Percentiles rank a stretch among this genome's conserved stretches.
phyloP scores from a whole-genome alignment of 179 eudicot species.

The Gypsophila paniculata region DNA sequence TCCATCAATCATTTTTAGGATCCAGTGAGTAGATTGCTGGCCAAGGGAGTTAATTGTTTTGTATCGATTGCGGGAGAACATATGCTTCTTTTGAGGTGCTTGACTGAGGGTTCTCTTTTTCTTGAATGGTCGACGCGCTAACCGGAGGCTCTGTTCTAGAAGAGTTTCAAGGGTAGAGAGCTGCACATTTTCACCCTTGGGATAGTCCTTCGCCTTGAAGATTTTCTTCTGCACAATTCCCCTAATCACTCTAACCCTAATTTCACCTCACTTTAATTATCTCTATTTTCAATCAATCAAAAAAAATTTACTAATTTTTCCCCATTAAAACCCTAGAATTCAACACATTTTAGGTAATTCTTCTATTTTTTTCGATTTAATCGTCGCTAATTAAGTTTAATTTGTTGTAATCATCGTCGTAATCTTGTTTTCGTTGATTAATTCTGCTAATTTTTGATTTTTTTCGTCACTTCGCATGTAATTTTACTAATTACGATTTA shows the following conservation, averaged over 20 bases:
- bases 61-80: constrained; percentile 50
- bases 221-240: constrained; percentile 76
- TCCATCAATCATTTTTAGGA: constrained; percentile 66
- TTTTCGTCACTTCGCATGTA: constrained; percentile 1
- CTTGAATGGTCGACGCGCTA: constrained; percentile 71
- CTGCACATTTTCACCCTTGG: constrained; percentile 61
- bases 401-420: not conserved
- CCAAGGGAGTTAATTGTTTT: constrained; percentile 69
- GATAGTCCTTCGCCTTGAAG: constrained; percentile 74
- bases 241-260: not conserved
- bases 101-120: constrained; percentile 53
- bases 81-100: constrained; percentile 61
- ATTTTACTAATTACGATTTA: not conserved
- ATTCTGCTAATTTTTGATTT: not conserved
- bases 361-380: not conserved
- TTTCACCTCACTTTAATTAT: not conserved
- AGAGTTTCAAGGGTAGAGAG: constrained; percentile 56
- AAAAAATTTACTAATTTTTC: not conserved
- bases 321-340: constrained; percentile 7
- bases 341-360: not conserved
- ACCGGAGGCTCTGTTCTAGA: constrained; percentile 65
- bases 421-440: not conserved
- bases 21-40: constrained; percentile 75
- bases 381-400: not conserved
- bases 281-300: not conserved